Evolutionary conservation across 176 grass and related monocot genomes (phyloP), one percentile per base, ranked within the genome.

Genomic region (Paspalum vaginatum): DNA sequence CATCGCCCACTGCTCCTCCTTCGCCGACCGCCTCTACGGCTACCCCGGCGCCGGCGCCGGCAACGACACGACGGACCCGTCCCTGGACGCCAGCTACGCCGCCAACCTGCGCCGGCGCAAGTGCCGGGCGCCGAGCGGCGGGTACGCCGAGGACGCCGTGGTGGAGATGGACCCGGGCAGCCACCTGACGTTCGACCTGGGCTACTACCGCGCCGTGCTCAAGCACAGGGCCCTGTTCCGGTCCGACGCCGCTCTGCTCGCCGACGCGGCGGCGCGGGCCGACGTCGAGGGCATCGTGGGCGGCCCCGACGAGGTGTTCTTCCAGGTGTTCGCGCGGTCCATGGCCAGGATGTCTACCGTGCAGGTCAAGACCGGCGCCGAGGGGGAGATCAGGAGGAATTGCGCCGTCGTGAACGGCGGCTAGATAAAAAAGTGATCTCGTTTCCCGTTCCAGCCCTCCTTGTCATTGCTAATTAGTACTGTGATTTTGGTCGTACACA

Each of bases 131-230:
- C 22, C 83, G 6, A 16, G 15, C 15, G 87, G 84, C 80, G 77
- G 69, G 26, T 65, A 51, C 49, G 77, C 70, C 6, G 5, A 65
- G 83, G 78, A 80, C 40, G 8, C 32, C 2, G 11, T 90, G 7
- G 90, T 91, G 22, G 95, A 98, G 83, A 94, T 98, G 95, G 95
- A 98, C 80, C 95, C 95, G 0, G 95, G 92, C 42, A 98, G 90
- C 79, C 81, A 74, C 88, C 63, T 90, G 17, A 95, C 90, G 12
- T 95, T 95, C 16, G 90, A 98, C 55, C 78, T 83, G 1, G 84
- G 87, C 25, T 95, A 98, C 85, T 95, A 98, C 86, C 80, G 85
- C 12, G 81, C 68, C 18, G 43, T 98, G 47, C 75, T 93, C 39
- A 95, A 86, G 84, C 83, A 87, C 81, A 57, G 86, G 73, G 86